Base-by-base conservation (phyloP, 2,329 filamentous ascomycete species). In the Raffaelea albimanens region DNA sequence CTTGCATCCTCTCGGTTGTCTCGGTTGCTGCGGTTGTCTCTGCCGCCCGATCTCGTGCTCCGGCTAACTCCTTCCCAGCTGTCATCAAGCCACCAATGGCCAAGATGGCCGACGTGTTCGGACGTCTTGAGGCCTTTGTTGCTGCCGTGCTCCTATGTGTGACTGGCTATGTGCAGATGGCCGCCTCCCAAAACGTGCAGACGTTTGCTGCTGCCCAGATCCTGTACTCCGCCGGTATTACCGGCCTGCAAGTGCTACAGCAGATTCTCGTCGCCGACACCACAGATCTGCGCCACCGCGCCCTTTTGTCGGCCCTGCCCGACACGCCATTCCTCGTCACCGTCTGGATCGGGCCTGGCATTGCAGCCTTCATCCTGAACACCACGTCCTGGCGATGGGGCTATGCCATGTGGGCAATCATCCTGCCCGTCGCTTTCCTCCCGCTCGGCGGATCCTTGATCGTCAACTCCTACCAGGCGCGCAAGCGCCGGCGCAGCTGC, bases 181-280 rank as follows among this genome's bases (percentile, higher is more conserved):
- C 79, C 3, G 63, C 68, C 3, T 75, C 75, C 0, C 65, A 66
- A 38, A 76, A 72, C 50, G 72, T 82, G 33, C 61, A 73, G 47
- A 73, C 71, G 2, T 77, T 56, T 40, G 65, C 72, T 1, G 69
- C 69, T 2, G 75, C 72, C 0, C 72, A 81, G 56, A 73, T 82
- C 34, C 80, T 83, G 59, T 82, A 81, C 56, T 72, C 78, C 2
- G 73, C 77, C 14, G 78, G 78, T 3, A 53, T 50, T 43, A 58
- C 56, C 3, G 55, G 56, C 4, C 48, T 69, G 7, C 71, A 77
- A 49, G 76, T 83, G 43, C 61, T 82, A 20, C 74, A 81, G 56
- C 78, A 83, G 57, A 75, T 83, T 38, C 80, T 83, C 59, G 73
- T 83, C 43, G 80, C 80, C 25, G 79, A 83, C 59, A 78, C 75